These are phyloP conservation scores for Neoscytalidium dimidiatum DNA, from an alignment of 2,329 filamentous ascomycete species.

Conservation along the genomic window DNA sequence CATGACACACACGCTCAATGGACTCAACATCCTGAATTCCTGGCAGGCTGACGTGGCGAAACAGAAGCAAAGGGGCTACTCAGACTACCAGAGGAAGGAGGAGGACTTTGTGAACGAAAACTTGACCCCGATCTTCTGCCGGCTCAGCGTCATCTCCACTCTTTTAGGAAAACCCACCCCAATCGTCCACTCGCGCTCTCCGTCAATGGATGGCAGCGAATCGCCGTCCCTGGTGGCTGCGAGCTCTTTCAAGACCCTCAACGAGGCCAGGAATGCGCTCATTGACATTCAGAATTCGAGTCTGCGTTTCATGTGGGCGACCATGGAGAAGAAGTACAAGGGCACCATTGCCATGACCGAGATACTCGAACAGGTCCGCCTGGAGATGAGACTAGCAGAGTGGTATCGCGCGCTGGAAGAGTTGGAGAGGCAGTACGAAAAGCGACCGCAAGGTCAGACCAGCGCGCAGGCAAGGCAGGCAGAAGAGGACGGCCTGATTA, in stretches of 20 bases:
- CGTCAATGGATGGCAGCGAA: not conserved
- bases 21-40: slow-evolving; percentile 40
- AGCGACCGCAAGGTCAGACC: not conserved
- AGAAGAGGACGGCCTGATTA: slow-evolving; percentile 6
- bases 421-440: not conserved
- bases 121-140: slow-evolving; percentile 13
- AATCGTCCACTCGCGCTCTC: not conserved
- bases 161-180: not conserved
- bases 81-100: not conserved
- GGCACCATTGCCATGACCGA: slow-evolving; percentile 8
- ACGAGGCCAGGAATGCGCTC: slow-evolving; percentile 7
- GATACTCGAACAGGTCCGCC: slow-evolving; percentile 8
- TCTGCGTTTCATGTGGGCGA: slow-evolving; percentile 10
- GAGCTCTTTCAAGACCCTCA: not conserved
- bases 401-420: slow-evolving; percentile 6
- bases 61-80: not conserved
- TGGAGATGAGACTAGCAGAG: slow-evolving; percentile 3
- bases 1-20: slow-evolving; percentile 47
- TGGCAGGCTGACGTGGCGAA: not conserved
- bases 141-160: not conserved
- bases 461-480: not conserved
- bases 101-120: slow-evolving; percentile 3
- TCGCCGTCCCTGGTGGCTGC: not conserved
- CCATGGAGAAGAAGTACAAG: slow-evolving; percentile 16
- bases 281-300: slow-evolving; percentile 11